Evolutionary conservation across 1,139 yeast species (phyloP), one percentile per base, ranked within the genome.

Genomic region (Candida gigantensis): DNA sequence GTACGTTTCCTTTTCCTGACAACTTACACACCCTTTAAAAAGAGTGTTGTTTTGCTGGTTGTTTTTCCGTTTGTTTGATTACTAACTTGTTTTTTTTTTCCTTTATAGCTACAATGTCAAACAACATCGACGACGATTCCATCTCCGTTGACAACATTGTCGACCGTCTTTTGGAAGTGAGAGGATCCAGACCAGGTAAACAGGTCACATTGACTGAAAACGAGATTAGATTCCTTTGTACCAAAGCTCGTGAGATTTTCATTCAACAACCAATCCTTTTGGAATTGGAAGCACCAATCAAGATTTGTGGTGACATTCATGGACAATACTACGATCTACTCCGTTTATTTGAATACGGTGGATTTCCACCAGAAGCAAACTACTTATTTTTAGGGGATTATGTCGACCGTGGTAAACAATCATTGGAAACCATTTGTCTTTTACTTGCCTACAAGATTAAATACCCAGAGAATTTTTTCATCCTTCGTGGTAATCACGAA

Each of bases 291-390:
- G 97, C 98, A 18, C 98, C 98, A 39, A 90, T 92, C 58, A 92
- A 92, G 66, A 83, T 83, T 50, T 71, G 84, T 68, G 97, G 97
- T 62, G 98, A 92, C 63, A 89, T 92, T 55, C 98, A 92, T 63
- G 97, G 97, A 42, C 98, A 92, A 67, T 92, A 90, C 65, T 90
- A 90, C 58, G 98, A 92, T 67, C 77, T 92, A 57, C 77, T 92
- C 62, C 84, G 97, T 66, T 78, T 92, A 53, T 90, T 92, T 58
- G 97, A 92, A 69, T 89, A 90, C 58, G 97, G 97, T 51, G 98
- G 97, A 5, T 92, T 90, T 74, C 97, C 97, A 3, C 97, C 97
- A n/a, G 96, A 89, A 63, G 95, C 97, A 20, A 90, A 90, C 68
- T 90, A 90, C 65, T 73, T 90, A 54, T 92, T 92, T 60, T 70